Percentiles rank a stretch among this genome's conserved stretches.
phyloP scores from a whole-genome alignment of 2,329 filamentous ascomycete genomes.

The Fusarium brachygibbosum region DNA sequence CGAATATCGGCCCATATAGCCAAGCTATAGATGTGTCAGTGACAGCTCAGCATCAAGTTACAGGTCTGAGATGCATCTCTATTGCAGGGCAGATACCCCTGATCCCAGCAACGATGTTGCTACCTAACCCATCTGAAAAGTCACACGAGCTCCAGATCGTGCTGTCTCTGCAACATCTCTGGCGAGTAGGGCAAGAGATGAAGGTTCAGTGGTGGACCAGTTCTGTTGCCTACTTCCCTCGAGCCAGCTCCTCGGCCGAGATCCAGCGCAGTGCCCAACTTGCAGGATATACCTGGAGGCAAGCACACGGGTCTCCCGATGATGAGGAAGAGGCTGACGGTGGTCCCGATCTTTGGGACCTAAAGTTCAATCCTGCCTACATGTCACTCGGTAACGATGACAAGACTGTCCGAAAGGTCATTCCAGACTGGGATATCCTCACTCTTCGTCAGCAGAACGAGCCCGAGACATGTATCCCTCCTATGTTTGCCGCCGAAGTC shows the following conservation, averaged over 20 bases:
- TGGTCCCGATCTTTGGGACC: constrained; percentile 77
- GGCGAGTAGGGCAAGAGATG: constrained; percentile 81
- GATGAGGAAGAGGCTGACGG: constrained; percentile 65
- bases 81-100: constrained; percentile 95
- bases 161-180: constrained; percentile 89
- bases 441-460: constrained; percentile 55
- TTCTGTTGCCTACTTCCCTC: constrained; percentile 79
- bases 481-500: constrained; percentile 82
- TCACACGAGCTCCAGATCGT: constrained; percentile 71
- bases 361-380: constrained; percentile 68
- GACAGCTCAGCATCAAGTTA: constrained; percentile 27
- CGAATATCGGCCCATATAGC: constrained; percentile 97
- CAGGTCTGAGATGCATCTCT: constrained; percentile 62
- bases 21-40: constrained; percentile 77
- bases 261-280: constrained; percentile 57
- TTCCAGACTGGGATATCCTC: constrained; percentile 67
- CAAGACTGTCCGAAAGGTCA: constrained; percentile 42
- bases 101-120: constrained; percentile 80
- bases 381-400: constrained; percentile 57
- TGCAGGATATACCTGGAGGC: constrained; percentile 63
- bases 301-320: constrained; percentile 56
- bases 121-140: constrained; percentile 58
- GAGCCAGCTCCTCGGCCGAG: constrained; percentile 46
- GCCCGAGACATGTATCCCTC: constrained; percentile 63
- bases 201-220: constrained; percentile 80